These are phyloP conservation scores for Fraxinus excelsior DNA, from an alignment of 257 asterid species.

Conservation along the genomic window DNA sequence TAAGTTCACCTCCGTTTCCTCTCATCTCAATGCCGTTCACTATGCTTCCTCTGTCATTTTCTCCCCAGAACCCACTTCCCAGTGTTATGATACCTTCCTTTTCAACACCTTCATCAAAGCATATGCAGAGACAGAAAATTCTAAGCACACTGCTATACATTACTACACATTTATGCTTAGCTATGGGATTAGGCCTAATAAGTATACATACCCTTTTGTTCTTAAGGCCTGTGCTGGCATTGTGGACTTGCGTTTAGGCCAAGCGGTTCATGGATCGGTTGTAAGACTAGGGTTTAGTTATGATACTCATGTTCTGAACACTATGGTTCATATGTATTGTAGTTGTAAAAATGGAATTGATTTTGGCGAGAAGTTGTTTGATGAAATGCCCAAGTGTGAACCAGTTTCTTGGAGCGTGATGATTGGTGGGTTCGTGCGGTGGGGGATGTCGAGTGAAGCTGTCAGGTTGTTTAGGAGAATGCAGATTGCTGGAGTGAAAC, in stretches of 20 bases:
- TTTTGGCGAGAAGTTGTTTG: slow-evolving; percentile 57
- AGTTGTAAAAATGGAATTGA: slow-evolving; percentile 54
- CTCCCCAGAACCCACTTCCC: slow-evolving; percentile 45
- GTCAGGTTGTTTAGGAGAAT: slow-evolving; percentile 54
- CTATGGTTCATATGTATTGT: slow-evolving; percentile 69
- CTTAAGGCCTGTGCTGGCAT: slow-evolving; percentile 84
- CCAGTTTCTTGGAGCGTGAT: slow-evolving; percentile 69
- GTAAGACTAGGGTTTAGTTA: slow-evolving; percentile 54
- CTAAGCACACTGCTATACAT: slow-evolving; percentile 41
- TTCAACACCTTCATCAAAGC: slow-evolving; percentile 72
- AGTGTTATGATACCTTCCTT: slow-evolving; percentile 63
- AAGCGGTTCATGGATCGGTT: slow-evolving; percentile 55
- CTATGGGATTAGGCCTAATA: slow-evolving; percentile 52
- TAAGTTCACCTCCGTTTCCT: slow-evolving; percentile 62
- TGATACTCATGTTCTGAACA: slow-evolving; percentile 56
- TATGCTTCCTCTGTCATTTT: slow-evolving; percentile 65
- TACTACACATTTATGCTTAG: slow-evolving; percentile 50
- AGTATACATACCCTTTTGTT: slow-evolving; percentile 76
- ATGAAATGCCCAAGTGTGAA: slow-evolving; percentile 51
- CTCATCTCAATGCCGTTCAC: slow-evolving; percentile 47
- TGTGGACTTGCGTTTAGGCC: slow-evolving; percentile 49
- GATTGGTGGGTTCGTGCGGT: slow-evolving; percentile 71
- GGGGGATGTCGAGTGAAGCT: slow-evolving; percentile 64
- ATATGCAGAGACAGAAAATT: slow-evolving; percentile 48
- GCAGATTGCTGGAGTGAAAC: slow-evolving; percentile 59